Percentiles rank a stretch among this genome's conserved stretches.
phyloP scores from a whole-genome alignment of 306 rosid species.

The Prinsepia uniflora region DNA sequence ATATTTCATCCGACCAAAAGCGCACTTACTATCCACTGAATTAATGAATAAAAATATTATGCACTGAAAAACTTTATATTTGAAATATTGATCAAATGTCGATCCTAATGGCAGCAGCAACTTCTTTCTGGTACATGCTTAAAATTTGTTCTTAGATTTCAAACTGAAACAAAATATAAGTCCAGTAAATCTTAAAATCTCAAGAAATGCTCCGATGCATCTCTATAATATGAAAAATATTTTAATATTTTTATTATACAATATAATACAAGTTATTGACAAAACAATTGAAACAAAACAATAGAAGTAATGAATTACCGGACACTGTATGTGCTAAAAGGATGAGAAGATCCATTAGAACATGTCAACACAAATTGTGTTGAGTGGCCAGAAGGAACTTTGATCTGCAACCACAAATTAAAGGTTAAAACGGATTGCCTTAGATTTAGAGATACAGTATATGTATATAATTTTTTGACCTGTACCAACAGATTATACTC shows the following conservation, averaged over 20 bases:
- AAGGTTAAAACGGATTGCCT: neutral
- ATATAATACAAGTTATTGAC: neutral
- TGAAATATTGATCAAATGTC: neutral
- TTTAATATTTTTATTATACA: neutral
- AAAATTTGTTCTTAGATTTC: neutral
- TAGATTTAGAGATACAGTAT: neutral
- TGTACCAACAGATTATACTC: neutral
- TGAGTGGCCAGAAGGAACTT: constrained; percentile 83
- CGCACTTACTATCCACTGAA: too few species aligned
- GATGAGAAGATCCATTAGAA: constrained; percentile 76
- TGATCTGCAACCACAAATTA: constrained; percentile 50
- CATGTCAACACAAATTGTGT: constrained; percentile 74
- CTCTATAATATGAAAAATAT: neutral
- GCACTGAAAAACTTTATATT: neutral
- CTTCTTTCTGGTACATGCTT: neutral
- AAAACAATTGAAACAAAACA: neutral
- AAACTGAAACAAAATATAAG: neutral
- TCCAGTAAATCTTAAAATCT: neutral
- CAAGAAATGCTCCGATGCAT: neutral
- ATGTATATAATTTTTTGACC: neutral
- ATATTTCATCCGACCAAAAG: too few species aligned
- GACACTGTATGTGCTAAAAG: constrained; percentile 49
- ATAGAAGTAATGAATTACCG: constrained; percentile 47
- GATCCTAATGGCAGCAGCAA: neutral
- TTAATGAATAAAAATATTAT: neutral